Evolutionary conservation across 805 yeast genomes (phyloP).

Genomic region (Saccharomycopsis lassenensis): DNA sequence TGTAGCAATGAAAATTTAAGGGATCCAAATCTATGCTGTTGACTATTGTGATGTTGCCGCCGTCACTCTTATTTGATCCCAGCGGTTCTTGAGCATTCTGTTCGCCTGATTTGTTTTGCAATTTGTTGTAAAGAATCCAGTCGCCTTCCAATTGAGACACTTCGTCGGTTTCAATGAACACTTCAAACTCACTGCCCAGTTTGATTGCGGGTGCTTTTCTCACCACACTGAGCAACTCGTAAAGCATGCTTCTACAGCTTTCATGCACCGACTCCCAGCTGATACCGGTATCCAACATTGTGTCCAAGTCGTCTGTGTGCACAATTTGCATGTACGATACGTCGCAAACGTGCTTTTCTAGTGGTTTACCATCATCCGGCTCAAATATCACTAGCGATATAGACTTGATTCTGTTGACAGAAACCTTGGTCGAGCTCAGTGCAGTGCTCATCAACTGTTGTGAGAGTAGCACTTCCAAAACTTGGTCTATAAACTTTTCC

Average conservation of each 20-base stretch:
- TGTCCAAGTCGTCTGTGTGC: background rate
- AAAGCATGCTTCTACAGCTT: conserved; percentile 6
- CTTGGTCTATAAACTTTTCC: conserved; percentile 7
- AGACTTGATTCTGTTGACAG: conserved; percentile 9
- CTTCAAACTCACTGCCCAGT: conserved; percentile 4
- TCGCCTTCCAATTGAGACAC: background rate
- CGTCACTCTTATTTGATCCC: too few relatives aligned
- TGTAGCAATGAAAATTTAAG: background rate
- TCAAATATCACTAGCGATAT: conserved; percentile 12
- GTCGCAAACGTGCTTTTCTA: conserved; percentile 12
- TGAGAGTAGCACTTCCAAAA: conserved; percentile 6
- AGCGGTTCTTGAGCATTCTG: too few relatives aligned
- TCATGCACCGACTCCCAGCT: conserved; percentile 15
- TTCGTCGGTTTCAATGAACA: conserved; percentile 11
- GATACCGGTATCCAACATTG: conserved; percentile 3
- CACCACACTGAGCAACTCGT: conserved; percentile 6
- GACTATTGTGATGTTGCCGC: too few relatives aligned
- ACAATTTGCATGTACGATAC: conserved; percentile 2
- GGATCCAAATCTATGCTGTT: too few relatives aligned
- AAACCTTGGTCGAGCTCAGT: background rate
- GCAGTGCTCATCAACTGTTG: conserved; percentile 1
- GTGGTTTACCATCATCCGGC: conserved; percentile 1
- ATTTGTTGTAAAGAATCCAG: too few relatives aligned
- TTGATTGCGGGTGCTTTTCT: background rate
- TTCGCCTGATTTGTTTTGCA: too few relatives aligned